phyloP scores from a whole-genome alignment of 2,329 filamentous ascomycete species.

The Pyricularia grisea region DNA sequence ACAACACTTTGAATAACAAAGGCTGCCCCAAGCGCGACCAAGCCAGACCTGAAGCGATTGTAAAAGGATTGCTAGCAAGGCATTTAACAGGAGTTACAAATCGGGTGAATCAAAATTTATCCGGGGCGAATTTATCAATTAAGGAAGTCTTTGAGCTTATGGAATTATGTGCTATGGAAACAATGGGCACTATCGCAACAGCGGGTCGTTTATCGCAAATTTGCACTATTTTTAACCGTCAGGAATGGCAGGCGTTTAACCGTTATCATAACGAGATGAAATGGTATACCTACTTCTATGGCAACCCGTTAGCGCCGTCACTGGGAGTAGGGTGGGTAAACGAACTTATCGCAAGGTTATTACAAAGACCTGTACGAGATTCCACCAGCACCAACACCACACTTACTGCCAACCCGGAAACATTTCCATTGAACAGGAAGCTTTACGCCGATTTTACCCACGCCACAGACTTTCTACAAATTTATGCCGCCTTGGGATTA shows the following conservation, averaged over 20 bases:
- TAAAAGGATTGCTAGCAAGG: slow-evolving; percentile 46
- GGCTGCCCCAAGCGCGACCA: slow-evolving; percentile 63
- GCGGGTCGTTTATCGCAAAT: slow-evolving; percentile 53
- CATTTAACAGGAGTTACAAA: slow-evolving; percentile 61
- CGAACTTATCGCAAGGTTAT: too few relatives aligned
- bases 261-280: slow-evolving; percentile 75
- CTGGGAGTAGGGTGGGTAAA: slow-evolving; percentile 37
- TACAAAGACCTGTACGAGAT: too few relatives aligned
- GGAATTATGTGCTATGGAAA: slow-evolving; percentile 82
- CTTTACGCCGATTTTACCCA: too few relatives aligned
- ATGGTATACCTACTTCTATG: slow-evolving; percentile 72
- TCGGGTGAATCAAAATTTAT: slow-evolving; percentile 60
- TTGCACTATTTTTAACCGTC: slow-evolving; percentile 62
- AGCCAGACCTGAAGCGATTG: slow-evolving; percentile 36
- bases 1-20: slow-evolving; percentile 72
- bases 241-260: slow-evolving; percentile 72
- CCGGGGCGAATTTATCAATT: slow-evolving; percentile 54
- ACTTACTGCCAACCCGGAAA: too few relatives aligned
- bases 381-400: too few relatives aligned
- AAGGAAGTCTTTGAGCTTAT: slow-evolving; percentile 63
- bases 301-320: slow-evolving; percentile 69
- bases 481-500: too few relatives aligned
- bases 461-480: too few relatives aligned
- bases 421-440: too few relatives aligned
- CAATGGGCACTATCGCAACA: slow-evolving; percentile 47